Percentiles rank a stretch among this genome's conserved stretches.
phyloP scores from a whole-genome alignment of 805 yeast species.

The Saturnispora quitensis region DNA sequence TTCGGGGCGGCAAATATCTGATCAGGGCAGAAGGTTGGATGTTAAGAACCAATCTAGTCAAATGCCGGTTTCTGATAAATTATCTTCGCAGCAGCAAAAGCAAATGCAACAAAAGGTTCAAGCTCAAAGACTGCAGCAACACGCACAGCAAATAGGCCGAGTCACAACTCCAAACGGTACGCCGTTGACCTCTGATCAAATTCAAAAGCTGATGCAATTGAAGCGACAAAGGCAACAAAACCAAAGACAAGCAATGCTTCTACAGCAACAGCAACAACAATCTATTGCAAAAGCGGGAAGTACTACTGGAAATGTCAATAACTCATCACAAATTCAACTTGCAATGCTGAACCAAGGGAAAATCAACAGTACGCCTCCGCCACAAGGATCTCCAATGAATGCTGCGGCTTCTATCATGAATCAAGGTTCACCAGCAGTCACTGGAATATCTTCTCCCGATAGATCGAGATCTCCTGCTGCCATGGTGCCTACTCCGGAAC shows the following conservation, averaged over 20 bases:
- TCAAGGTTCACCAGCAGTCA: neutral
- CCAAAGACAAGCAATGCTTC: slow-evolving; percentile 30
- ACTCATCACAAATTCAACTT: neutral
- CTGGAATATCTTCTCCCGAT: slow-evolving; percentile 2
- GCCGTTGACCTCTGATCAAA: slow-evolving; percentile 51
- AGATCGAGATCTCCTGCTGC: slow-evolving; percentile 5
- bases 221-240: slow-evolving; percentile 37
- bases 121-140: neutral
- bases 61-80: slow-evolving; percentile 7
- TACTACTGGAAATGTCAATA: slow-evolving; percentile 12
- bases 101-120: slow-evolving; percentile 1
- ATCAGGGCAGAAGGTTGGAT: slow-evolving; percentile 11
- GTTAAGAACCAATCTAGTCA: slow-evolving; percentile 5
- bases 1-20: slow-evolving; percentile 13
- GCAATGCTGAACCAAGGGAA: neutral
- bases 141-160: slow-evolving; percentile 12
- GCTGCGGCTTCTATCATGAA: neutral
- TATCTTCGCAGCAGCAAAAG: slow-evolving; percentile 8
- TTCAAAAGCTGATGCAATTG: slow-evolving; percentile 46
- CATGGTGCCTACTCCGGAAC: slow-evolving; percentile 21
- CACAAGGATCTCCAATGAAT: neutral
- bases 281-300: slow-evolving; percentile 17
- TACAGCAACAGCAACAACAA: slow-evolving; percentile 27
- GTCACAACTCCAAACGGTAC: slow-evolving; percentile 47
- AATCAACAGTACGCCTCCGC: neutral